phyloP scores from a whole-genome alignment of 1,139 yeast genomes.

The Kodamaea alishanica region DNA sequence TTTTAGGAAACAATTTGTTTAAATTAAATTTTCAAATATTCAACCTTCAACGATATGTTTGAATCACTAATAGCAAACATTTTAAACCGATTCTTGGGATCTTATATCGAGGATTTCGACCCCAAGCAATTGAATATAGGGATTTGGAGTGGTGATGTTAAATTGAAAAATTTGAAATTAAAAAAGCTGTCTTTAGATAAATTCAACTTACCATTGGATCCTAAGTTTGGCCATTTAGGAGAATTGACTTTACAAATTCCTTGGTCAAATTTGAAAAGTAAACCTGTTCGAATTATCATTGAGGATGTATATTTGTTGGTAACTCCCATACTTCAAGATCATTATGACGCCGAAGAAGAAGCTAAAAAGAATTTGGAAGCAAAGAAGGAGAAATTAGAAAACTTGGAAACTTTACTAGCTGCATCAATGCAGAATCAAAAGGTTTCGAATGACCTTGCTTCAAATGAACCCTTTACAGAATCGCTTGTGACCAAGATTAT shows the following conservation, averaged over 20 bases:
- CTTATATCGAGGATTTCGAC: constrained; percentile 91
- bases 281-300: constrained; percentile 87
- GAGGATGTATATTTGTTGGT: constrained; percentile 86
- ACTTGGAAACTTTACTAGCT: constrained; percentile 57
- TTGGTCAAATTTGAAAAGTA: constrained; percentile 90
- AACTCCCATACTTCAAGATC: constrained; percentile 56
- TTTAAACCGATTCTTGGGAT: constrained; percentile 53
- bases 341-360: constrained; percentile 65
- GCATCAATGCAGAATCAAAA: constrained; percentile 41
- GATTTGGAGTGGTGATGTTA: constrained; percentile 97
- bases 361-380: constrained; percentile 57
- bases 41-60: constrained; percentile 33
- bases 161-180: constrained; percentile 68
- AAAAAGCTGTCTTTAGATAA: constrained; percentile 84
- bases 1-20: not conserved
- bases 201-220: constrained; percentile 80
- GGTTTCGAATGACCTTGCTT: constrained; percentile 41
- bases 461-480: constrained; percentile 81
- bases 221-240: constrained; percentile 89
- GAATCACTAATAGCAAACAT: constrained; percentile 56
- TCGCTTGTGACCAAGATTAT: constrained; percentile 83
- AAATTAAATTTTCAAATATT: too few species aligned
- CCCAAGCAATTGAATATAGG: constrained; percentile 93
- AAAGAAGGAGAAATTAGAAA: constrained; percentile 64
- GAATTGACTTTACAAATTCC: constrained; percentile 89